Evolutionary conservation across 768 basidiomycete genomes (phyloP).

Genomic region (Russula griseocarnosa): DNA sequence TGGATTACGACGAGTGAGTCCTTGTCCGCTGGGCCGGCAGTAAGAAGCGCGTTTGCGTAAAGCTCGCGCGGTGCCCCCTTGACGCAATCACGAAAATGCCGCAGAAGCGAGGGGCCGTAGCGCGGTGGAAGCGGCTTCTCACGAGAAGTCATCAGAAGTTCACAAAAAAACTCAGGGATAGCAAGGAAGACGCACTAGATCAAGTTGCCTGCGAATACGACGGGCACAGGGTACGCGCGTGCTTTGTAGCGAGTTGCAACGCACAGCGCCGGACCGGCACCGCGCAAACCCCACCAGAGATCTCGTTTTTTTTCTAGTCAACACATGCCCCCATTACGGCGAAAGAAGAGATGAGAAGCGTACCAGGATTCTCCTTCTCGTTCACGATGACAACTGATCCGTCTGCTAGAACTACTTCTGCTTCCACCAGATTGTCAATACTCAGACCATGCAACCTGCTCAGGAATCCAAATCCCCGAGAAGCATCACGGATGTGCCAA

Average conservation of each 20-base stretch:
- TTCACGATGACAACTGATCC: slow-evolving; percentile 75
- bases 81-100: slow-evolving; percentile 90
- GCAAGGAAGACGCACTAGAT: slow-evolving; percentile 65
- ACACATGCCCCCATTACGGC: neutral
- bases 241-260: slow-evolving; percentile 88
- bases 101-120: slow-evolving; percentile 85
- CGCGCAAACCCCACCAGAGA: slow-evolving; percentile 84
- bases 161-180: neutral
- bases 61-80: slow-evolving; percentile 81
- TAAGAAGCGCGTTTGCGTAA: slow-evolving; percentile 89
- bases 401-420: slow-evolving; percentile 88
- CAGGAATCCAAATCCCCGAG: slow-evolving; percentile 85
- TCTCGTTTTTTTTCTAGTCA: slow-evolving; percentile 43
- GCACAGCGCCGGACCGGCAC: slow-evolving; percentile 78
- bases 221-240: slow-evolving; percentile 82
- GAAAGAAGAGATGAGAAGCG: slow-evolving; percentile 24
- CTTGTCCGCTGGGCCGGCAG: slow-evolving; percentile 79
- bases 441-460: slow-evolving; percentile 81
- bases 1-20: slow-evolving; percentile 88
- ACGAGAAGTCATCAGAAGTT: slow-evolving; percentile 4
- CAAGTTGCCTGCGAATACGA: slow-evolving; percentile 88
- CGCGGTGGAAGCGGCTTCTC: slow-evolving; percentile 74
- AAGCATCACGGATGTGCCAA: slow-evolving; percentile 74
- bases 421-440: slow-evolving; percentile 86
- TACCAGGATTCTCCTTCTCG: slow-evolving; percentile 68